phyloP scores from a whole-genome alignment of 1,284 basidiomycete genomes.

The Bondarzewia mesenterica region DNA sequence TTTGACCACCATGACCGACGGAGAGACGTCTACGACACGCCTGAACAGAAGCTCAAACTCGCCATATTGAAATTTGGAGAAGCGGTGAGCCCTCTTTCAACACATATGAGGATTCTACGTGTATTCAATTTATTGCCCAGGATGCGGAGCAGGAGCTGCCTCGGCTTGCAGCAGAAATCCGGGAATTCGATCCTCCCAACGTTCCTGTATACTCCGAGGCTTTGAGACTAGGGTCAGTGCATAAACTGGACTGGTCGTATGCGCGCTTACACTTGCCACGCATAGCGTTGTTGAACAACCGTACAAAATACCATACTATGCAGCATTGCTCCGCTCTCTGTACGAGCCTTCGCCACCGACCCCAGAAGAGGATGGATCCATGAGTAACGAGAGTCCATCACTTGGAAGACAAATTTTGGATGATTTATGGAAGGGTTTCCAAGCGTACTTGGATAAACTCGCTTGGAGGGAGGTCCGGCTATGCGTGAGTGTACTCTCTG shows the following conservation, averaged over 20 bases:
- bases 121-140: slow-evolving; percentile 27
- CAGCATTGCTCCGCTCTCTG: slow-evolving; percentile 69
- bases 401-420: slow-evolving; percentile 75
- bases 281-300: slow-evolving; percentile 77
- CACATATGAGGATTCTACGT: not conserved
- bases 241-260: slow-evolving; percentile 8
- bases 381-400: slow-evolving; percentile 28
- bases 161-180: slow-evolving; percentile 56
- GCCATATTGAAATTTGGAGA: slow-evolving; percentile 74
- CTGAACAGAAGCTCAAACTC: slow-evolving; percentile 63
- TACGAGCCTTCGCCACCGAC: slow-evolving; percentile 32
- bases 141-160: slow-evolving; percentile 67
- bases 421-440: slow-evolving; percentile 84
- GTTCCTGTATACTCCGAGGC: slow-evolving; percentile 65
- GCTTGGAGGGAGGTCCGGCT: slow-evolving; percentile 85
- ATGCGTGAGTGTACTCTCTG: slow-evolving; percentile 48
- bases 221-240: slow-evolving; percentile 69
- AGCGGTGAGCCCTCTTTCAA: slow-evolving; percentile 51
- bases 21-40: slow-evolving; percentile 56
- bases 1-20: slow-evolving; percentile 54
- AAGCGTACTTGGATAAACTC: slow-evolving; percentile 76
- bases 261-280: slow-evolving; percentile 5
- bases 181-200: slow-evolving; percentile 46
- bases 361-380: slow-evolving; percentile 26
- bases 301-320: slow-evolving; percentile 86